Conservation (phyloP, 2,329 filamentous ascomycete genomes). For the Trichophyton verrucosum region DNA sequence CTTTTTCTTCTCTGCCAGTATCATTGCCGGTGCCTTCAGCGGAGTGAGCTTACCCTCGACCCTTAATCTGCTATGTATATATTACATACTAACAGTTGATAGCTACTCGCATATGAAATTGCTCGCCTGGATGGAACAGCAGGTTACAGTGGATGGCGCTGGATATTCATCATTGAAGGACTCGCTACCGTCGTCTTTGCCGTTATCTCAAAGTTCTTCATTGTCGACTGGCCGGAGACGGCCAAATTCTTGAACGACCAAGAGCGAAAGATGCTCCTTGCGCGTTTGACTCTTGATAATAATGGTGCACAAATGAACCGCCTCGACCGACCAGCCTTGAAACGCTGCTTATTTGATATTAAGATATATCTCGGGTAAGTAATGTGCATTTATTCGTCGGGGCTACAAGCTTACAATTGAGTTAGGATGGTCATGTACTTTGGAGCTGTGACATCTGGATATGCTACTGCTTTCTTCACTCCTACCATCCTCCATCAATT, state of each 20-base stretch:
- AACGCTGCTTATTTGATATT: slow-evolving; percentile 37
- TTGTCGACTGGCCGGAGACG: slow-evolving; percentile 35
- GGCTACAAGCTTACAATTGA: slow-evolving; percentile 7
- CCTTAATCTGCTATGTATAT: background rate
- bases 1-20: slow-evolving; percentile 25
- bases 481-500: slow-evolving; percentile 37
- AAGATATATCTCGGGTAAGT: slow-evolving; percentile 20
- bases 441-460: slow-evolving; percentile 43
- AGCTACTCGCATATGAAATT: slow-evolving; percentile 34
- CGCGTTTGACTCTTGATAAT: slow-evolving; percentile 32
- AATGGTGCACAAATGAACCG: slow-evolving; percentile 41
- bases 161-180: slow-evolving; percentile 42
- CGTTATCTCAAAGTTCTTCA: slow-evolving; percentile 39
- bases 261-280: slow-evolving; percentile 34
- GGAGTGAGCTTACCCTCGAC: slow-evolving; percentile 19
- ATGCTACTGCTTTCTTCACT: slow-evolving; percentile 33
- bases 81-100: background rate
- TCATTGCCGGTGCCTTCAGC: slow-evolving; percentile 31
- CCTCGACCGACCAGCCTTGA: slow-evolving; percentile 37
- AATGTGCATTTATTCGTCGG: background rate
- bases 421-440: slow-evolving; percentile 47
- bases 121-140: slow-evolving; percentile 29
- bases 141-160: slow-evolving; percentile 33
- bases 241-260: slow-evolving; percentile 37
- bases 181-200: slow-evolving; percentile 37